A percentile compares a stretch with the other conserved stretches of the same genome.
phyloP scores from a whole-genome alignment of 306 rosid species.

The Abrus precatorius region DNA sequence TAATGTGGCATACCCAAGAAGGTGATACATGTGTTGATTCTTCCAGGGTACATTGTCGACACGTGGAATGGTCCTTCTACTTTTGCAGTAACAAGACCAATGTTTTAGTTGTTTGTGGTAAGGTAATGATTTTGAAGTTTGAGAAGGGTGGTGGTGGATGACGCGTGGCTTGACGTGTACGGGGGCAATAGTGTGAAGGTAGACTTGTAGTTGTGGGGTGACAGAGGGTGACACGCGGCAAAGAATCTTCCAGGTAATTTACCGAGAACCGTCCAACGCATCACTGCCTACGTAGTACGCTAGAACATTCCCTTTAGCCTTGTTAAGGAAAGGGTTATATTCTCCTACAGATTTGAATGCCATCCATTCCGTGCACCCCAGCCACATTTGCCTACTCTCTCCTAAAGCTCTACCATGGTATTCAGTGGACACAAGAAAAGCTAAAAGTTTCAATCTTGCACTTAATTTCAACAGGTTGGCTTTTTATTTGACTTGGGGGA shows the following conservation, averaged over 20 bases:
- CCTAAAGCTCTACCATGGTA: neutral
- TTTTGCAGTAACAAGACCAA: neutral
- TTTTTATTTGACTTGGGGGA: slow-evolving; percentile 22
- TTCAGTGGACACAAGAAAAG: slow-evolving; percentile 5
- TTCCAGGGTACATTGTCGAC: neutral
- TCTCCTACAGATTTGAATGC: neutral
- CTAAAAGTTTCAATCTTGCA: neutral
- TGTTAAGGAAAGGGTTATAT: neutral
- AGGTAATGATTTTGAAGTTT: neutral
- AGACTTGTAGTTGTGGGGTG: neutral
- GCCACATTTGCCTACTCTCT: too few species aligned
- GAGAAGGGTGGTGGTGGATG: slow-evolving; percentile 26
- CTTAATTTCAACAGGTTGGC: slow-evolving; percentile 19
- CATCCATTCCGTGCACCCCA: too few species aligned
- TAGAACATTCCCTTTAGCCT: slow-evolving; percentile 44
- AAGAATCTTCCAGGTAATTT: slow-evolving; percentile 36
- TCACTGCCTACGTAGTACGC: slow-evolving; percentile 17
- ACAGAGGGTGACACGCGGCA: slow-evolving; percentile 51
- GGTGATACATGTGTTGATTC: slow-evolving; percentile 42
- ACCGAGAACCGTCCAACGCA: slow-evolving; percentile 40
- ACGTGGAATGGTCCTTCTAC: slow-evolving; percentile 14
- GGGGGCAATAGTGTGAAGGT: slow-evolving; percentile 14
- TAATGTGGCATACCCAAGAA: neutral
- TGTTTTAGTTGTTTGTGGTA: neutral
- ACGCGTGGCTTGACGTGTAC: slow-evolving; percentile 51